Percentiles rank a stretch among this genome's conserved stretches.
These are phyloP conservation scores for Tetrapisispora nanseiensis DNA, from an alignment of 805 yeast genomes.

Conservation along the genomic window DNA sequence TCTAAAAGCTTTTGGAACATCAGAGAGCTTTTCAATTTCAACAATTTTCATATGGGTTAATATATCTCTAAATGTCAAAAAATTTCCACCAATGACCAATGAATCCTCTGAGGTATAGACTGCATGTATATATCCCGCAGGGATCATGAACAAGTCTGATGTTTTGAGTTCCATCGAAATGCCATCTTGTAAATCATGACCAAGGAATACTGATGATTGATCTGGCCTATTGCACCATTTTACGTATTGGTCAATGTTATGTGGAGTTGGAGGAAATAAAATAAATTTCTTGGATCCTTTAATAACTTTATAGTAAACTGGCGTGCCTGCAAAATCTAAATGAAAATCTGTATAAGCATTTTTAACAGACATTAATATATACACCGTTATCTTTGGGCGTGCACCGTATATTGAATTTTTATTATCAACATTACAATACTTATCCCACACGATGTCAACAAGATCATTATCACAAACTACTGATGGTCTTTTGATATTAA, in stretches of 20 bases:
- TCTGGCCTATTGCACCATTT: constrained; percentile 59
- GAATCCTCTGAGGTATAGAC: constrained; percentile 78
- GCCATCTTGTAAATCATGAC: constrained; percentile 42
- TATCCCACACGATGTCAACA: constrained; percentile 58
- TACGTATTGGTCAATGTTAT: constrained; percentile 51
- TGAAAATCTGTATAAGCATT: constrained; percentile 85
- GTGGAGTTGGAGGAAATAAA: constrained; percentile 65
- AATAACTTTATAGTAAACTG: constrained; percentile 77
- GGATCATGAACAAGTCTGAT: constrained; percentile 74
- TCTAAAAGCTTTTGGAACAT: constrained; percentile 65
- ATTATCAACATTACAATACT: constrained; percentile 5
- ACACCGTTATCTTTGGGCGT: constrained; percentile 58
- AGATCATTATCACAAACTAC: constrained; percentile 59
- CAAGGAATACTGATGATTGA: constrained; percentile 58
- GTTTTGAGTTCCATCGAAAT: constrained; percentile 41
- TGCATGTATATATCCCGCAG: constrained; percentile 90
- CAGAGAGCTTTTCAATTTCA: constrained; percentile 53
- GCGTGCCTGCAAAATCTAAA: constrained; percentile 85
- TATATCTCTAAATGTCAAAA: constrained; percentile 55
- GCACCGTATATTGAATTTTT: constrained; percentile 5
- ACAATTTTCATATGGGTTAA: constrained; percentile 53
- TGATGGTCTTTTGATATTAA: constrained; percentile 53
- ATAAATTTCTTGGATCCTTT: constrained; percentile 68
- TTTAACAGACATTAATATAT: constrained; percentile 76
- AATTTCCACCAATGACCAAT: constrained; percentile 82